phyloP scores from a whole-genome alignment of 2,329 filamentous ascomycete species.

The Chaetomiaceae sp. region DNA sequence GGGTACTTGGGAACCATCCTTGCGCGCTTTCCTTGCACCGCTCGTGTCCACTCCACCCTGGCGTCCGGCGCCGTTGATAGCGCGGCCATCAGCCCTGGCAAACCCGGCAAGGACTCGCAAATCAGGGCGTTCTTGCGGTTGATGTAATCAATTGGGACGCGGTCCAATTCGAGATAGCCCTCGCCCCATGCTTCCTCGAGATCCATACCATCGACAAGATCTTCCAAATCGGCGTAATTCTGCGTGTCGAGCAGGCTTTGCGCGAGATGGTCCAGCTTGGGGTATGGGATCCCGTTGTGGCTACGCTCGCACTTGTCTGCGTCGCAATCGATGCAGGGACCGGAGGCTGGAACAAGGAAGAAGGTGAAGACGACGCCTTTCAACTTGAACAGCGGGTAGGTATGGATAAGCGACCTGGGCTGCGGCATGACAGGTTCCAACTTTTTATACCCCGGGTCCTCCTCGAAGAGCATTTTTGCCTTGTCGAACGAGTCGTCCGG shows the following conservation, averaged over 20 bases:
- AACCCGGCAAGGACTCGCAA: neutral
- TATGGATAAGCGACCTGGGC: constrained; percentile 6
- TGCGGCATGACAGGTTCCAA: neutral
- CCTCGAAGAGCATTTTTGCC: neutral
- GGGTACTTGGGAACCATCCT: constrained; percentile 3
- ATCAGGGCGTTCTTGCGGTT: constrained; percentile 2
- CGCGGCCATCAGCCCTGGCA: neutral
- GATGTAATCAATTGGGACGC: constrained; percentile 5
- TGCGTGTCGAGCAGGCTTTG: constrained; percentile 6
- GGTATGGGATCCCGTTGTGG: constrained; percentile 4
- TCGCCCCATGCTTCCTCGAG: constrained; percentile 5
- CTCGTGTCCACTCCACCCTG: neutral
- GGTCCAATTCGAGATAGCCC: neutral
- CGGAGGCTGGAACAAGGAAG: neutral
- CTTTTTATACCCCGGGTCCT: neutral
- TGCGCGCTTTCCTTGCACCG: neutral
- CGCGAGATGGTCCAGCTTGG: constrained; percentile 3
- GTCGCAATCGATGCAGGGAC: neutral
- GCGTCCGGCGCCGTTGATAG: neutral
- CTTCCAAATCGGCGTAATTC: constrained; percentile 3
- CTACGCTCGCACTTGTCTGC: constrained; percentile 6
- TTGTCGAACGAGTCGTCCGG: neutral
- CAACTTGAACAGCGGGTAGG: constrained; percentile 4
- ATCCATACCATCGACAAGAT: constrained; percentile 6
- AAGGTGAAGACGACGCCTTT: constrained; percentile 1